These are phyloP conservation scores for Takashimella tepidaria DNA, from an alignment of 1,284 basidiomycete species.

Conservation along the genomic window DNA sequence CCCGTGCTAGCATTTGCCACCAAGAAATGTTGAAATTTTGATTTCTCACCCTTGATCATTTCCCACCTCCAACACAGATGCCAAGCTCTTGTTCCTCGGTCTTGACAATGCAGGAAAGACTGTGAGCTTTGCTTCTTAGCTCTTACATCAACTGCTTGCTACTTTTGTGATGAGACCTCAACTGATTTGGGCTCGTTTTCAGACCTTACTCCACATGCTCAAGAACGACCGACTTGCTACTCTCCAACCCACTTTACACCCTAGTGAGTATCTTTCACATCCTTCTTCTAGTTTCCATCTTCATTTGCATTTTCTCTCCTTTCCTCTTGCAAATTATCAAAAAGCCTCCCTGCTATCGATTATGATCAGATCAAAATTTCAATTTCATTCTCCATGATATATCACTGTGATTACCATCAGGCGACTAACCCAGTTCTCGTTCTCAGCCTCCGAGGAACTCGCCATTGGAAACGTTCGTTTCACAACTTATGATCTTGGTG, in stretches of 20 bases:
- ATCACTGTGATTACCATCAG: too few relatives aligned
- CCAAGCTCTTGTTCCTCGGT: conserved; percentile 98
- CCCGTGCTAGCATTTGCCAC: neutral
- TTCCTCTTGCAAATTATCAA: neutral
- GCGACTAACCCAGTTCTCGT: too few relatives aligned
- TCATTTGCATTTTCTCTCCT: too few relatives aligned
- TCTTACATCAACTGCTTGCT: too few relatives aligned
- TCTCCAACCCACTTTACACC: conserved; percentile 96
- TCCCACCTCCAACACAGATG: conserved; percentile 44
- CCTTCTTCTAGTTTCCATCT: too few relatives aligned
- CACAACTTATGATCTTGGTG: conserved; percentile 97
- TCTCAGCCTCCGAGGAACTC: conserved; percentile 90
- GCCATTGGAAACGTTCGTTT: conserved; percentile 99
- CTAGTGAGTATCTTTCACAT: too few relatives aligned
- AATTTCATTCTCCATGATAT: neutral
- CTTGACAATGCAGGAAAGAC: conserved; percentile 99
- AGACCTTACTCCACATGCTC: conserved; percentile 99
- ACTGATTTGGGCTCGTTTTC: too few relatives aligned
- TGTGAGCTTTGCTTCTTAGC: too few relatives aligned
- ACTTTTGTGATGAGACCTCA: too few relatives aligned
- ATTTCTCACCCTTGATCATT: too few relatives aligned
- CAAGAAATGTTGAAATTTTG: neutral
- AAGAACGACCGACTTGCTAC: conserved; percentile 99
- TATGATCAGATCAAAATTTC: neutral
- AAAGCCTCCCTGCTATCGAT: neutral